Evolutionary conservation across 129 eudicot species (phyloP), one percentile per base, ranked within the genome.

Genomic region (Pseudognaphalium luteoalbum): DNA sequence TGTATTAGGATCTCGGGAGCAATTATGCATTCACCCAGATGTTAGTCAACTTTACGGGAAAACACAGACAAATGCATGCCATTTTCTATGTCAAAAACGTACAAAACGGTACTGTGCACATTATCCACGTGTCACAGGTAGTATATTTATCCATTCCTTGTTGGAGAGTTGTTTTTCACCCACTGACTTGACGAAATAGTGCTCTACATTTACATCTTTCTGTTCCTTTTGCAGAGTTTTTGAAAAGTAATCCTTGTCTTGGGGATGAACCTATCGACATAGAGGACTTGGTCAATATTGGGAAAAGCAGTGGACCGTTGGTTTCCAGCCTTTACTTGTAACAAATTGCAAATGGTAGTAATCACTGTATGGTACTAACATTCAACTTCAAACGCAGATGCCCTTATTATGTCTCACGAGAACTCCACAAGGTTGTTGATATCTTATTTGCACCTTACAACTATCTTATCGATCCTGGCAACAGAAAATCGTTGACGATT

Each of bases 181-280:
- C 50, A 41, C 41, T 50, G 21, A 7, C n/a, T 61, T 76, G 71
- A 28, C n/a, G 14, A 70, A 33, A 34, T 57, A 34, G 50, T 64
- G 69, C 41, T 60, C 2, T 77, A 34, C 63, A 52, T 60, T 2
- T 74, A 42, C 58, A n/a, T 66, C 7, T 51, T 6, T 4, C 50
- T 77, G 75, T 52, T 50, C 28, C 25, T 68, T 69, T 39, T 75
- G 69, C 75, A 94, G 97, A 91, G 20, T 94, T 91, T 70, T 75
- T 88, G 86, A 94, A 83, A 60, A 87, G 8, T 42, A 91, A 89
- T 78, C 96, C 93, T 59, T 76, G 86, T 71, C 87, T 94, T 33
- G 98, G 98, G 74, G 96, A 94, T 79, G 98, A 94, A 76, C 98
- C 98, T 64, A 83, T 94, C 69, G 98, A 94, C 83, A 94, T 94